These are phyloP conservation scores for Purshia tridentata DNA, from an alignment of 306 rosid species.

Conservation along the genomic window DNA sequence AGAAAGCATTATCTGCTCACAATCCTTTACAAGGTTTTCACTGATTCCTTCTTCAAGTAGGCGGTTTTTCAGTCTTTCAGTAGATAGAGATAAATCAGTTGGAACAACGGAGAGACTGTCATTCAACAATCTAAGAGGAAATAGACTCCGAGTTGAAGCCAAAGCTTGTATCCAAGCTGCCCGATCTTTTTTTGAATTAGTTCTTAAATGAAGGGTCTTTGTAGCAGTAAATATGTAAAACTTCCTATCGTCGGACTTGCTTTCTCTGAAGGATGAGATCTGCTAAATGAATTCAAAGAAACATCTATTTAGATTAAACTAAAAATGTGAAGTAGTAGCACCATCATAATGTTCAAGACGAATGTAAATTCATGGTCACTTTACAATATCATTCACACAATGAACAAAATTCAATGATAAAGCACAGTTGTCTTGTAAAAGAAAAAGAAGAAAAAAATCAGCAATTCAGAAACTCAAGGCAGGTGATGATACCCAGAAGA, in stretches of 20 bases:
- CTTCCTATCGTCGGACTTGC: slow-evolving; percentile 86
- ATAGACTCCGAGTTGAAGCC: slow-evolving; percentile 64
- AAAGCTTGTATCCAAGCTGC: slow-evolving; percentile 90
- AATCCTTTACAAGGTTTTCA: slow-evolving; percentile 66
- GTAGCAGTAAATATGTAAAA: slow-evolving; percentile 89
- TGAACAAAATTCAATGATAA: background rate
- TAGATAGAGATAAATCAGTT: slow-evolving; percentile 62
- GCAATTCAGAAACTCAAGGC: background rate
- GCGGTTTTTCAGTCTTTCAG: slow-evolving; percentile 69
- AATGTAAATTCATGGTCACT: background rate
- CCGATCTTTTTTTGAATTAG: slow-evolving; percentile 78
- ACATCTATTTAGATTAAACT: slow-evolving; percentile 5
- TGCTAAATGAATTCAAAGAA: slow-evolving; percentile 23
- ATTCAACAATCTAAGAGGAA: slow-evolving; percentile 47
- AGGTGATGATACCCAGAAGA: background rate
- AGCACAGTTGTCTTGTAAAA: background rate
- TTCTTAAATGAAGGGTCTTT: slow-evolving; percentile 93
- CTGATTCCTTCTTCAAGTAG: slow-evolving; percentile 70
- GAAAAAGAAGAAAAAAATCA: background rate
- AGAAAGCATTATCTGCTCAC: slow-evolving; percentile 85
- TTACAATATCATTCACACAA: background rate
- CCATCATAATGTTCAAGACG: background rate
- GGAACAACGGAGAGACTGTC: slow-evolving; percentile 54
- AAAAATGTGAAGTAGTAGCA: background rate
- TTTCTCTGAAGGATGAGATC: slow-evolving; percentile 86